A percentile compares a stretch with the other conserved stretches of the same genome.
These are phyloP conservation scores for Gnetum montanum DNA, from an alignment of 75 land plant genomes.

Conservation along the genomic window DNA sequence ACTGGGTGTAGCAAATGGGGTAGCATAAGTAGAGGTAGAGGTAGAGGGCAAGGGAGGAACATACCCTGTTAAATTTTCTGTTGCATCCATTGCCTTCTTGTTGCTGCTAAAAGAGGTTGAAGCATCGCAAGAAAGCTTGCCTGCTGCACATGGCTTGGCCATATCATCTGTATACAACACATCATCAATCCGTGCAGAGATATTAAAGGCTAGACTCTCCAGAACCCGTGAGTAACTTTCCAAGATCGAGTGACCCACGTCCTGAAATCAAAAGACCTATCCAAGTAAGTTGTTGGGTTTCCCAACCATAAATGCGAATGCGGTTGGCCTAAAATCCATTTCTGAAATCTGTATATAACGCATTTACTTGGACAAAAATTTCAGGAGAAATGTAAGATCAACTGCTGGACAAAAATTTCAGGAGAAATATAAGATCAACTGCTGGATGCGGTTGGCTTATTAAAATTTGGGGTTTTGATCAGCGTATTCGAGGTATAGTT, in stretches of 20 bases:
- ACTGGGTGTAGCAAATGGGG: too few species aligned
- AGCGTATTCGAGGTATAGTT: too few species aligned
- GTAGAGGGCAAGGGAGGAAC: too few species aligned
- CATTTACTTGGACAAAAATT: not conserved
- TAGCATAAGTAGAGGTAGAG: too few species aligned
- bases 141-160: slow-evolving; percentile 23
- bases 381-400: not conserved
- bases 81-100: too few species aligned
- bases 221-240: slow-evolving; percentile 96
- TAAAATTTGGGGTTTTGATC: not conserved
- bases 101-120: slow-evolving; percentile 18
- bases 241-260: slow-evolving; percentile 91
- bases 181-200: slow-evolving; percentile 78
- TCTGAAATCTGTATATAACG: not conserved
- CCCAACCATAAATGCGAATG: not conserved
- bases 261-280: slow-evolving; percentile 33
- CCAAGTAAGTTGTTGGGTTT: not conserved
- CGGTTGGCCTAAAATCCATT: not conserved
- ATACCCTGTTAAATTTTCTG: too few species aligned
- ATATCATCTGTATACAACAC: slow-evolving; percentile 47
- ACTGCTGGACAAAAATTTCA: not conserved
- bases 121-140: slow-evolving; percentile 9
- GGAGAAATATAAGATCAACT: not conserved
- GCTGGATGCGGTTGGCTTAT: not conserved
- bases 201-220: slow-evolving; percentile 90